phyloP scores from a whole-genome alignment of 495 filamentous ascomycete species.

The Aspergillus homomorphus region DNA sequence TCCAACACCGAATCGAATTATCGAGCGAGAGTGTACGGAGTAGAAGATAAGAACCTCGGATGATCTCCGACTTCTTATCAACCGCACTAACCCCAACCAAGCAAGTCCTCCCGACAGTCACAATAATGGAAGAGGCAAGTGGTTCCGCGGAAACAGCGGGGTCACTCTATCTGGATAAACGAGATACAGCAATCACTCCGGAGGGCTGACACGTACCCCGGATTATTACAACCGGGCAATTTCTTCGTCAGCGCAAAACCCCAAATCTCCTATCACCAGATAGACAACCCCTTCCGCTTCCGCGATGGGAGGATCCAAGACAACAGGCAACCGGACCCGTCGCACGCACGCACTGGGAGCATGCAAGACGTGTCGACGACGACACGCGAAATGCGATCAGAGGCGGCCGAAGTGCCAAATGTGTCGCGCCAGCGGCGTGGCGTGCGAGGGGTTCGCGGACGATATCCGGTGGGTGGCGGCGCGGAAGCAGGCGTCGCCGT shows the following conservation, averaged over 20 bases:
- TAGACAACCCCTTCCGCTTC: neutral
- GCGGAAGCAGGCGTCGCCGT: conserved; percentile 1
- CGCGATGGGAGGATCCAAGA: conserved; percentile 15
- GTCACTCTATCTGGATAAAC: neutral
- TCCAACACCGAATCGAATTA: too few species aligned
- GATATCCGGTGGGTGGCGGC: conserved; percentile 32
- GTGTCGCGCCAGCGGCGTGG: conserved; percentile 25
- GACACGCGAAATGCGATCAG: conserved; percentile 44
- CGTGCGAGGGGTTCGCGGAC: conserved; percentile 34
- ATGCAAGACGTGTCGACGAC: conserved; percentile 35
- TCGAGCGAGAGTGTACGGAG: too few species aligned
- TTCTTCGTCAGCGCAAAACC: neutral
- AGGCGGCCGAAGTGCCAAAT: conserved; percentile 33
- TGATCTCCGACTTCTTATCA: neutral
- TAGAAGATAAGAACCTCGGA: too few species aligned
- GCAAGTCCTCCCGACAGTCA: neutral
- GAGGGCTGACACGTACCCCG: too few species aligned
- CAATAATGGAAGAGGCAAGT: neutral
- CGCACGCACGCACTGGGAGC: conserved; percentile 34
- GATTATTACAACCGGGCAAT: too few species aligned
- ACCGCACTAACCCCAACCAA: neutral
- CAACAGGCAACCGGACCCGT: conserved; percentile 19
- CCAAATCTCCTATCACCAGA: neutral
- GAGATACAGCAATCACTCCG: neutral
- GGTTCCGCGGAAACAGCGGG: neutral